Evolutionary conservation across 805 yeast species (phyloP), one percentile per base, ranked within the genome.

Genomic region (Metschnikowia hibisci): DNA sequence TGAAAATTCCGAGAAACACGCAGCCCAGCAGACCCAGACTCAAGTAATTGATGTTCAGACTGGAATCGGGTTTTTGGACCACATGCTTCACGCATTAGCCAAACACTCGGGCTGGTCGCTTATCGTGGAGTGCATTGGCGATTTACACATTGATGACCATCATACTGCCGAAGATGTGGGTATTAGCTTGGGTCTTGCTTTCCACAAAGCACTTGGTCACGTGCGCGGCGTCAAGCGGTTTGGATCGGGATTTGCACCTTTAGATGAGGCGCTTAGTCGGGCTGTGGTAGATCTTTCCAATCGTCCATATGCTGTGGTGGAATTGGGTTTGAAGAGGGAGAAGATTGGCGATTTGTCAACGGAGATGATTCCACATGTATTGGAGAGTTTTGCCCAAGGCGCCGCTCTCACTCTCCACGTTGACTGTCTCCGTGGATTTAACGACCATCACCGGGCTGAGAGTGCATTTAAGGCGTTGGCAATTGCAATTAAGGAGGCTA

Each of bases 311-410:
- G 95, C 96, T 0, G 93, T 87, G 13, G 74, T 89, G 31, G 96
- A 93, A 30, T 72, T 93, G 47, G 96, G 96, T 0, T 75, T 93
- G 58, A 85, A 84, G 64, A 77, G 99, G 51, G 99, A 93, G 62
- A 89, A 84, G 62, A 81, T 93, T 54, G 99, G 99, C 41, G 95
- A 87, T 57, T 74, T 93, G 41, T 80, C 89, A 29, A 80, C 93
- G 57, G 99, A 93, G 68, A 93, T 93, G 99, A 84, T 93, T 51
- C 97, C 97, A n/a, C 99, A 93, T 63, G 90, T 93, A 37, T 62
- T 93, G 48, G 96, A 89, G 64, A 84, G 95, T 55, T 93, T 93
- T 71, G 96, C 98, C 3, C 87, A 85, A 56, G 87, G 86, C 32
- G 96, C 97, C 1, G 84, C 84, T 47, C 76, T 93, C 42, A 93